Evolutionary conservation across 1,284 basidiomycete species (phyloP).

Genomic region (Tilletia caries): DNA sequence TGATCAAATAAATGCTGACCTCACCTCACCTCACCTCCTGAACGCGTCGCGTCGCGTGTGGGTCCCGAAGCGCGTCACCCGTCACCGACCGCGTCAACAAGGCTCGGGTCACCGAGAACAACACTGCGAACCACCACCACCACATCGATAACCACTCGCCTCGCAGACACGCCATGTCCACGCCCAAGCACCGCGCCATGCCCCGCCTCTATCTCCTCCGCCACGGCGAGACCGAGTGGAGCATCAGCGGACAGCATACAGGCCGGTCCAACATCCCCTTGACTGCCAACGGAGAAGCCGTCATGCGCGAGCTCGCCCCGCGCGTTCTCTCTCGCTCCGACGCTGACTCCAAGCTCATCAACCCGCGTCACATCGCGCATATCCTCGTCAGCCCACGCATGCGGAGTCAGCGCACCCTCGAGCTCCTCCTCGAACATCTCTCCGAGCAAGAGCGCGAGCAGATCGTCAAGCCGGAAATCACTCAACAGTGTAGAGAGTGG

Average conservation of each 20-base stretch:
- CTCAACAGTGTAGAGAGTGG: slow-evolving; percentile 49
- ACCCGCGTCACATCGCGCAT: slow-evolving; percentile 37
- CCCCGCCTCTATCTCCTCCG: slow-evolving; percentile 49
- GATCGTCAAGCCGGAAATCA: slow-evolving; percentile 30
- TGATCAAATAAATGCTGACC: too few species aligned
- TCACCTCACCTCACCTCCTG: too few species aligned
- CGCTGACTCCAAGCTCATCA: slow-evolving; percentile 36
- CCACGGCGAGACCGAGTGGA: slow-evolving; percentile 52
- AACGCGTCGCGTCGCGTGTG: too few species aligned
- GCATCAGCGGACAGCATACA: slow-evolving; percentile 48
- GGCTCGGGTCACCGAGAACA: too few species aligned
- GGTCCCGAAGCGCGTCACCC: too few species aligned
- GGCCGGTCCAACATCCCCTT: slow-evolving; percentile 48
- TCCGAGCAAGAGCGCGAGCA: slow-evolving; percentile 21
- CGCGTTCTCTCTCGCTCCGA: slow-evolving; percentile 30
- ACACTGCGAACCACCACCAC: background rate
- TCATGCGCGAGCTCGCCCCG: slow-evolving; percentile 41
- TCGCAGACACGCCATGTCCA: background rate
- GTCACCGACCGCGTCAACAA: too few species aligned
- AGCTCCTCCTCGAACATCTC: slow-evolving; percentile 41
- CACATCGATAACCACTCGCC: background rate
- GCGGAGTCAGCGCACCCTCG: slow-evolving; percentile 40
- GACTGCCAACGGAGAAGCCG: slow-evolving; percentile 42
- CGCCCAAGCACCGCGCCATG: slow-evolving; percentile 25
- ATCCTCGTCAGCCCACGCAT: slow-evolving; percentile 42